Conservation (phyloP, 768 basidiomycete species). For the Hypsizygus marmoreus region DNA sequence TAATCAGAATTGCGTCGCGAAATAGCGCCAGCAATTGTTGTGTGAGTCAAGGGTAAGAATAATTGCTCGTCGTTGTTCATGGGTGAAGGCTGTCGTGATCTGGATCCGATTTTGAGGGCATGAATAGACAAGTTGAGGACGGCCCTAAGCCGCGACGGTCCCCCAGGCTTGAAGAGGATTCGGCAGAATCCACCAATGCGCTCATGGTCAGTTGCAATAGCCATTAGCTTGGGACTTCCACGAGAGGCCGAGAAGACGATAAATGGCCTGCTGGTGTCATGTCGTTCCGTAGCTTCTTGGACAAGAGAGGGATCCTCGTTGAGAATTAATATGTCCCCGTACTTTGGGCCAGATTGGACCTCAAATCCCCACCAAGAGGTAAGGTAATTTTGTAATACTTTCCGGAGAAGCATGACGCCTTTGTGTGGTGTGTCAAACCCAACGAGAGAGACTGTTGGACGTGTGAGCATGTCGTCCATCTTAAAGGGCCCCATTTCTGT, state of each 20-base stretch:
- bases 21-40: no score
- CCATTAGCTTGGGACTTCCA: slow-evolving; percentile 63
- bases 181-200: slow-evolving; percentile 85
- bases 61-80: no score
- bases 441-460: slow-evolving; percentile 64
- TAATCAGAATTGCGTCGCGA: slow-evolving; percentile 50
- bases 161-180: slow-evolving; percentile 87
- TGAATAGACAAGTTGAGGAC: slow-evolving; percentile 67
- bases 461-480: slow-evolving; percentile 37
- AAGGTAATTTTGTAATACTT: slow-evolving; percentile 66
- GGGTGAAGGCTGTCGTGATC: slow-evolving; percentile 19
- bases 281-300: slow-evolving; percentile 53
- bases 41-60: no score
- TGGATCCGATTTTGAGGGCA: slow-evolving; percentile 49
- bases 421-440: slow-evolving; percentile 69
- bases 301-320: slow-evolving; percentile 76
- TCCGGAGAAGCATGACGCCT: slow-evolving; percentile 68
- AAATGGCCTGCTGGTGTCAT: slow-evolving; percentile 64
- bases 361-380: slow-evolving; percentile 78
- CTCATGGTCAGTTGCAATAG: slow-evolving; percentile 70
- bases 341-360: slow-evolving; percentile 36
- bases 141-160: slow-evolving; percentile 71
- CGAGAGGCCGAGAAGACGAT: slow-evolving; percentile 75
- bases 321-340: slow-evolving; percentile 74
- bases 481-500: slow-evolving; percentile 49